Percentiles rank a stretch among this genome's conserved stretches.
These are phyloP conservation scores for Saururus chinensis DNA, from an alignment of 164 flowering plant genomes.

Conservation along the genomic window DNA sequence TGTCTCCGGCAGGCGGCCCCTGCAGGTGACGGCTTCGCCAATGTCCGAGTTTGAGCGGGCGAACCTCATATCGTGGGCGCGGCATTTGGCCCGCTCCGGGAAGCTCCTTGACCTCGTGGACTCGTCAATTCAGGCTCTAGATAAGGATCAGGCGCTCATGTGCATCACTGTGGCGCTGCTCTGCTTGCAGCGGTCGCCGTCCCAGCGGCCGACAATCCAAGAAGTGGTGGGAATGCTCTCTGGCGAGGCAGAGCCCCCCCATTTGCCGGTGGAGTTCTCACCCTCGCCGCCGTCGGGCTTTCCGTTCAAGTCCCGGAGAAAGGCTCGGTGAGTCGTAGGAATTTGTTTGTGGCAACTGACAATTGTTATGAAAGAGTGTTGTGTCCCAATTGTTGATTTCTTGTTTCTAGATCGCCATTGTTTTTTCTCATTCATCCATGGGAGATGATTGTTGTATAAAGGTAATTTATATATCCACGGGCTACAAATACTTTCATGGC, in stretches of 20 bases:
- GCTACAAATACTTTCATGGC: background rate
- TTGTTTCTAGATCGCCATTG: background rate
- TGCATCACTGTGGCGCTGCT: constrained; percentile 82
- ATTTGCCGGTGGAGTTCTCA: constrained; percentile 76
- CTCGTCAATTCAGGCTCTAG: constrained; percentile 41
- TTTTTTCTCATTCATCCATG: background rate
- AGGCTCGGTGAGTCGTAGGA: constrained; percentile 36
- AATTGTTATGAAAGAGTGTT: background rate
- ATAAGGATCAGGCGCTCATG: constrained; percentile 55
- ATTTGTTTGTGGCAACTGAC: too few species aligned
- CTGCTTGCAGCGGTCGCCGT: constrained; percentile 76
- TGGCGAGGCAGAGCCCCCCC: constrained; percentile 64
- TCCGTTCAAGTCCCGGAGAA: constrained; percentile 55
- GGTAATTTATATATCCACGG: background rate
- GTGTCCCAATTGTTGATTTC: background rate
- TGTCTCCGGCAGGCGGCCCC: constrained; percentile 82
- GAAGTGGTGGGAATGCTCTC: constrained; percentile 75
- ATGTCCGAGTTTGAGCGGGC: constrained; percentile 91
- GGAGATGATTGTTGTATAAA: constrained; percentile 1
- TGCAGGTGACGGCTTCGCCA: constrained; percentile 87
- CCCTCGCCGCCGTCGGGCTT: constrained; percentile 78
- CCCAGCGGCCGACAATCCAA: constrained; percentile 56
- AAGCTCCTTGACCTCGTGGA: constrained; percentile 85
- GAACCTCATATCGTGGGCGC: constrained; percentile 81
- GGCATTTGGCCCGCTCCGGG: constrained; percentile 69